These are phyloP conservation scores for Penicillium psychrofluorescens DNA, from an alignment of 495 filamentous ascomycete species.

Conservation along the genomic window DNA sequence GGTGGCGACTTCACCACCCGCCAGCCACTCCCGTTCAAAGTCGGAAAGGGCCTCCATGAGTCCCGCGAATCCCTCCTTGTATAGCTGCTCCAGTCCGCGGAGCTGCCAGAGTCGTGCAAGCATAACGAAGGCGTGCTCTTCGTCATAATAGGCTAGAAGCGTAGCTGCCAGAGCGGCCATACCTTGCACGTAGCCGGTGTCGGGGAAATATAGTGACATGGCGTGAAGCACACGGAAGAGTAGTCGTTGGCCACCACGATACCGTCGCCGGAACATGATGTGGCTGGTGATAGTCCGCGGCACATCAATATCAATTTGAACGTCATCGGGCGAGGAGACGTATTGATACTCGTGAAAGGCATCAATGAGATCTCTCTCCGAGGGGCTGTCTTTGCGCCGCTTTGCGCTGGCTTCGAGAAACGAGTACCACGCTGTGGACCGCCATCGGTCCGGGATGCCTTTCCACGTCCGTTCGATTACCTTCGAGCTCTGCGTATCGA, in stretches of 20 bases:
- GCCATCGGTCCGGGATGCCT: constrained; percentile 95
- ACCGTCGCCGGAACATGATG: constrained; percentile 93
- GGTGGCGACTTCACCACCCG: constrained; percentile 60
- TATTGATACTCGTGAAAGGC: constrained; percentile 64
- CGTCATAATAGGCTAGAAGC: constrained; percentile 92
- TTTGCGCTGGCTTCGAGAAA: constrained; percentile 84
- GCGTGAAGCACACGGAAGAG: constrained; percentile 90
- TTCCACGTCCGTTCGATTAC: constrained; percentile 93
- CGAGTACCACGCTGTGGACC: constrained; percentile 86
- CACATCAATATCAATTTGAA: constrained; percentile 96
- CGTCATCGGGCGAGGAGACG: constrained; percentile 76
- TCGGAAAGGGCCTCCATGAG: constrained; percentile 83
- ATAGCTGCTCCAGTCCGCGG: constrained; percentile 78
- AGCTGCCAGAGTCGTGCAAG: constrained; percentile 85
- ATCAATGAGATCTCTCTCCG: constrained; percentile 65
- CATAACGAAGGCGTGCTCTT: constrained; percentile 93
- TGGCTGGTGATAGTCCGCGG: constrained; percentile 92
- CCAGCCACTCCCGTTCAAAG: constrained; percentile 83
- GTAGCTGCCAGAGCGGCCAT: constrained; percentile 95
- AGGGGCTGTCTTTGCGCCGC: constrained; percentile 46
- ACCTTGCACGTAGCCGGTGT: constrained; percentile 92
- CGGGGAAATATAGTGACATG: constrained; percentile 84
- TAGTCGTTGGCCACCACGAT: constrained; percentile 83
- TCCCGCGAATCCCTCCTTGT: constrained; percentile 75
- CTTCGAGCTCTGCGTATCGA: constrained; percentile 77